Evolutionary conservation across 2,329 filamentous ascomycete species (phyloP), one percentile per base, ranked within the genome.

Genomic region (Botrytis tulipae): DNA sequence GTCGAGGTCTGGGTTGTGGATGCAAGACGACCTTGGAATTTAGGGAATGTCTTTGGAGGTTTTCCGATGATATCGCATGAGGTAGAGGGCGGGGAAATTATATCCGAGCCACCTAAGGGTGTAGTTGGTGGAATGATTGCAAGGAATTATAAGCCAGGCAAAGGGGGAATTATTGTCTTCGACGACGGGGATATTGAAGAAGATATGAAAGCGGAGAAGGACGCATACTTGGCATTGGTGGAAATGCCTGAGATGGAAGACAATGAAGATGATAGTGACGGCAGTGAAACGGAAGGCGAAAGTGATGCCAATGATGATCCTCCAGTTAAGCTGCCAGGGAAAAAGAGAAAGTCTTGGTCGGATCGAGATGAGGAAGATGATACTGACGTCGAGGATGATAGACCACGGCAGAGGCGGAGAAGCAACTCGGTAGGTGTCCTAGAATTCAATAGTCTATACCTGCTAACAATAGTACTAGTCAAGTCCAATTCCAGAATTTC

Each of bases 1-100:
- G 93, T 98, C 1, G 94, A 98, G 81, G 92, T 98, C 46, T 99
- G 96, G 96, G 88, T 98, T 18, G 87, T 98, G 74, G 96, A 99
- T 83, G 90, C 95, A 42, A 89, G 96, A 82, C 87, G 96, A 74
- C 96, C 96, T 22, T 98, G 95, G 94, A 98, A 99, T 81, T 82
- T 99, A 80, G 90, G 90, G 76, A 99, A 99, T 82, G 90, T 98
- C 22, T 98, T 98, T 84, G 94, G 92, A 20, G 92, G 93, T 5
- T 89, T 89, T 75, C 85, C 54, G 86, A 86, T 35, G 84, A 83
- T 40, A 83, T 85, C 9, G 79, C 82, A n/a, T 84, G 82, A 60
- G 84, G 85, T 75, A 82, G 85, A 78, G 81, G 87, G 60, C 35
- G 81, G 84, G 51, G 81, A 76, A 22, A 78, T 81, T 71, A 74